Base-by-base conservation (phyloP, 345 rosid genomes). In the Brassica juncea region DNA sequence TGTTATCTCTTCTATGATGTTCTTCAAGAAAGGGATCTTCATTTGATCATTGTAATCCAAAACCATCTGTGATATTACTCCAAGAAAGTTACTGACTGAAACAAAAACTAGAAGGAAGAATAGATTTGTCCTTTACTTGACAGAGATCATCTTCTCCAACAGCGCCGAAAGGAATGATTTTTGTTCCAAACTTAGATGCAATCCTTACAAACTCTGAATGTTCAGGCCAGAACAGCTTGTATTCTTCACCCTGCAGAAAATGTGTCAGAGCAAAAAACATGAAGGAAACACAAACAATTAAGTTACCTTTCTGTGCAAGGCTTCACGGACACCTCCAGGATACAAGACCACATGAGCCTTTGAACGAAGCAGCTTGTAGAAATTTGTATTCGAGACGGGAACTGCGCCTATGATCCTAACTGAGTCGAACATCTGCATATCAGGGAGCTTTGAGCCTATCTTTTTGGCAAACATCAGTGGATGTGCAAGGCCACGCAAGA, bases 281-380 rank as follows among this genome's bases (percentile, higher is more conserved):
- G 58, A 4, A 85, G 37, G 11, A 39, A 39, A 39, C 44, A 39
- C 44, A 86, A 70, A 35, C 35, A 35, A 39, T 39, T 19, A 5
- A 31, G 4, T 75, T 28, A 88, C 91, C 91, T 89, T 89, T 64
- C 88, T 63, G 34, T 92, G 97, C 66, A 84, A 77, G 66, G 91
- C 94, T 82, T 92, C 97, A 0, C 94, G 94, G 57, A 73, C 78
- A 66, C 94, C 96, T 67, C 97, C 97, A 8, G 94, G 94, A 75
- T 88, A 91, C 59, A 91, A 80, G 21, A 80, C 76, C 75, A 82
- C 87, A 65, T 91, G 94, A 79, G 93, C 78, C 21, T 91, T 91
- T 68, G 92, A 81, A 25, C 89, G 85, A 4, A 93, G 71, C 39
- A 93, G 84, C 71, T 83, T 91, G 86, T 82, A 88, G 70, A 92